Conservation (phyloP, 768 basidiomycete genomes). For the Suillus occidentalis region DNA sequence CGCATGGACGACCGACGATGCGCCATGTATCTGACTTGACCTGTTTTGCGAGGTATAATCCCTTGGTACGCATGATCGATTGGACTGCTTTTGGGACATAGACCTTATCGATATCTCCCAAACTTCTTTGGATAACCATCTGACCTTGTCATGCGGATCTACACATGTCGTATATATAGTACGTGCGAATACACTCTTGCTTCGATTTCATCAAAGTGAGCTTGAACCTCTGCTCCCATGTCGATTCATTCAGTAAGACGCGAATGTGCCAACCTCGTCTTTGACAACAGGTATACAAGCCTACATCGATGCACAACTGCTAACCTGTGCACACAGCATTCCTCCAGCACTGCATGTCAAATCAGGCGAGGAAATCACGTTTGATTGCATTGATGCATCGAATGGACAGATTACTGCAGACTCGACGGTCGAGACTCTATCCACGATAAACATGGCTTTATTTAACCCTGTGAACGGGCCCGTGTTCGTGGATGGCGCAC, state of each 20-base stretch:
- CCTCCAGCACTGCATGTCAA: constrained; percentile 47
- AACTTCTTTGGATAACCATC: neutral
- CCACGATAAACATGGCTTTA: constrained; percentile 38
- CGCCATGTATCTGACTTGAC: constrained; percentile 64
- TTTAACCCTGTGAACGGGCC: constrained; percentile 64
- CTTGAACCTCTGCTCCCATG: constrained; percentile 19
- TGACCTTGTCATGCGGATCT: neutral
- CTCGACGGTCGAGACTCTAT: constrained; percentile 38
- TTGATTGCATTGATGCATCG: constrained; percentile 64
- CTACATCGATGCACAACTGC: neutral
- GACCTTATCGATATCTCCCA: neutral
- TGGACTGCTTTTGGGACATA: constrained; percentile 35
- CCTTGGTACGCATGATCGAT: constrained; percentile 26
- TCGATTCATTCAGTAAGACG: constrained; percentile 58
- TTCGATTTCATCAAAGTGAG: neutral
- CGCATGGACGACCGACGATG: constrained; percentile 87
- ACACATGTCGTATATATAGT: constrained; percentile 1
- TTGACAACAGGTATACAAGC: constrained; percentile 55
- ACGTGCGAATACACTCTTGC: neutral
- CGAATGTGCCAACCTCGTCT: constrained; percentile 52
- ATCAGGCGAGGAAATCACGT: constrained; percentile 55
- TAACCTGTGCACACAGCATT: constrained; percentile 37
- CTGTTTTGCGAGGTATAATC: constrained; percentile 21
- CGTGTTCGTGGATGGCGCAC: constrained; percentile 50
- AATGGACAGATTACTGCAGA: constrained; percentile 55